Evolutionary conservation across 1,139 yeast genomes (phyloP).

Genomic region (Diutina mesorugosa): DNA sequence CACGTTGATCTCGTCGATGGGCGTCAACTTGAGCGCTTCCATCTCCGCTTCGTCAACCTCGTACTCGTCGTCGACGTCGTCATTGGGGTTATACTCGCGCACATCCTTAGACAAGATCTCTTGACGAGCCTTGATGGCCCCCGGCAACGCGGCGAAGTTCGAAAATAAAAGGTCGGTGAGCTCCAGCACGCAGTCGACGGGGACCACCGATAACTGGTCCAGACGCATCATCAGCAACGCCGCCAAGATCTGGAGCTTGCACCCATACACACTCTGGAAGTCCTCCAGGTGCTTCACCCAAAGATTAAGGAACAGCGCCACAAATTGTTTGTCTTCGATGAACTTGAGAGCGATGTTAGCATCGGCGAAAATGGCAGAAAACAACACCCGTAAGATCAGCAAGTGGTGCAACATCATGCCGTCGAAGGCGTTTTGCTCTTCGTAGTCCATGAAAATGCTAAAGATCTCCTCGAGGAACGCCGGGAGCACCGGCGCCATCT

Average conservation of each 20-base stretch:
- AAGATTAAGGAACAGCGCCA: slow-evolving; percentile 26
- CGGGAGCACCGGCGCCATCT: slow-evolving; percentile 21
- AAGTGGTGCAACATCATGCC: slow-evolving; percentile 36
- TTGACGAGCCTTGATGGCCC: slow-evolving; percentile 32
- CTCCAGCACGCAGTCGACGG: slow-evolving; percentile 26
- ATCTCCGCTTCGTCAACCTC: slow-evolving; percentile 41
- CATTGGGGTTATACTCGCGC: slow-evolving; percentile 16
- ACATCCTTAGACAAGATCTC: slow-evolving; percentile 25
- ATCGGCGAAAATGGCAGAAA: slow-evolving; percentile 27
- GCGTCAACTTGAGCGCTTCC: slow-evolving; percentile 41
- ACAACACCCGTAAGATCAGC: slow-evolving; percentile 30
- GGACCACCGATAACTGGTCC: slow-evolving; percentile 13
- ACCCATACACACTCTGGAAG: slow-evolving; percentile 43
- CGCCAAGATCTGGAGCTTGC: slow-evolving; percentile 39
- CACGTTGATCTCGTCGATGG: slow-evolving; percentile 36
- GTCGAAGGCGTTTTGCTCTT: slow-evolving; percentile 29
- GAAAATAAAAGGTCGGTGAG: slow-evolving; percentile 27
- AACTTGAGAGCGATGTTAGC: slow-evolving; percentile 25
- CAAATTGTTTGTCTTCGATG: slow-evolving; percentile 24
- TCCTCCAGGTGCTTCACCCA: slow-evolving; percentile 37
- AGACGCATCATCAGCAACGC: slow-evolving; percentile 20
- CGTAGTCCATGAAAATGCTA: slow-evolving; percentile 21
- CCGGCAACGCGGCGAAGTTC: slow-evolving; percentile 32
- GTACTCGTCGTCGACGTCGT: slow-evolving; percentile 20
- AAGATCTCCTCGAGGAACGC: slow-evolving; percentile 25